Evolutionary conservation across 371 early-diverging fungal species (phyloP), one percentile per base, ranked within the genome.

Genomic region (Zopfochytrium polystomum): DNA sequence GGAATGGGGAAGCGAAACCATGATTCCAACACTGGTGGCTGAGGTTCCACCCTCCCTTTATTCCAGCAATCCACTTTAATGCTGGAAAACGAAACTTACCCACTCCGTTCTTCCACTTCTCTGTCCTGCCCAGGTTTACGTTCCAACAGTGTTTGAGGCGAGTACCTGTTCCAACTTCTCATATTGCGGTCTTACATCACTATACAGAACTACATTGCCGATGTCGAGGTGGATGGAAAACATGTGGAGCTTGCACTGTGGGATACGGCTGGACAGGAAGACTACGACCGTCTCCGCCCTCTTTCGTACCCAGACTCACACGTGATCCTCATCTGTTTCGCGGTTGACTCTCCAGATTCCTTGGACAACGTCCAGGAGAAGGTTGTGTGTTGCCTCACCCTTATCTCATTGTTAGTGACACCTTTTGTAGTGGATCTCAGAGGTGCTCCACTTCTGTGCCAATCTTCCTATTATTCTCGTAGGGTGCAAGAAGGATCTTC

Each of bases 231-330:
- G 13, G 95, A 96, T 78, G 91, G 89, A 67, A 88, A 85, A 77
- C 84, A 84, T 11, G 90, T 97, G 33, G 94, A 97, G 77, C 82
- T 98, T 31, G 92, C 95, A 31, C 78, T 98, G 43, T 97, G 98
- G 97, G 98, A 98, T 87, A 96, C 99, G 23, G 97, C 99, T 48
- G 95, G n/a, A n/a, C n/a, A n/a, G n/a, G n/a, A n/a, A n/a, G n/a
- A n/a, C n/a, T n/a, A n/a, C n/a, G n/a, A n/a, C n/a, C n/a, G n/a
- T n/a, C n/a, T n/a, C n/a, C n/a, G n/a, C n/a, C n/a, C n/a, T n/a
- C n/a, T n/a, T n/a, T 92, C 93, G 32, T 98, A 96, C 76, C 92
- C 96, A 31, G 95, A 95, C 76, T 89, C 95, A 48, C 92, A 98
- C 77, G 95, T 95, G 68, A 90, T 98, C 65, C 80, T 98, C 58